These are phyloP conservation scores for Papilionanthe hybrid DNA, from an alignment of 116 monocot species.

Conservation along the genomic window DNA sequence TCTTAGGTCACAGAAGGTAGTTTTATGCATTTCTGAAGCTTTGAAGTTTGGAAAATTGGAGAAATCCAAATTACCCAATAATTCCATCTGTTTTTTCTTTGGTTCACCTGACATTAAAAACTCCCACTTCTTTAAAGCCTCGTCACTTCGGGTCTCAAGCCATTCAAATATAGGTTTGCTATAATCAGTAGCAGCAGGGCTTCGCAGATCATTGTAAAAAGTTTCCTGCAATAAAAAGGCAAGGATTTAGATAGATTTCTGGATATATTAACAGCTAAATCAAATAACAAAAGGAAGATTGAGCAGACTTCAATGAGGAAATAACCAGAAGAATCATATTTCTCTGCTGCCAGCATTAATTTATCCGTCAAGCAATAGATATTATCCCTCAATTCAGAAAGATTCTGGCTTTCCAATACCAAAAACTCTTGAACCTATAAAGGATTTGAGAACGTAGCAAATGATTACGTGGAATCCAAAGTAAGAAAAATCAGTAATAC, in stretches of 20 bases:
- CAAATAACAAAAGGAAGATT: background rate
- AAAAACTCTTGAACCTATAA: slow-evolving; percentile 84
- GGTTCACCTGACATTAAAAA: slow-evolving; percentile 59
- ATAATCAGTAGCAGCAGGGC: slow-evolving; percentile 63
- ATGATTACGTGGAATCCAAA: background rate
- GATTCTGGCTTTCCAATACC: slow-evolving; percentile 65
- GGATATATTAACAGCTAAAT: background rate
- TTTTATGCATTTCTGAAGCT: slow-evolving; percentile 63
- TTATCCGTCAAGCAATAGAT: slow-evolving; percentile 81
- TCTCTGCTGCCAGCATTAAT: slow-evolving; percentile 57
- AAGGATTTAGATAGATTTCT: background rate
- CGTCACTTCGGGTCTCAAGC: slow-evolving; percentile 53
- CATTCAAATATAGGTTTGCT: slow-evolving; percentile 75
- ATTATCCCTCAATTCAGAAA: slow-evolving; percentile 75
- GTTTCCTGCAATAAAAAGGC: slow-evolving; percentile 40
- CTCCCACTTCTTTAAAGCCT: slow-evolving; percentile 79
- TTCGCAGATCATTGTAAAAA: slow-evolving; percentile 76
- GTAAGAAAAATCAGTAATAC: background rate
- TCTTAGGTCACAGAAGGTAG: slow-evolving; percentile 56
- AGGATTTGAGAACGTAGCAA: background rate
- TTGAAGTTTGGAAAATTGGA: slow-evolving; percentile 55
- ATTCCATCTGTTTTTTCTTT: slow-evolving; percentile 59
- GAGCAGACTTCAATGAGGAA: slow-evolving; percentile 75
- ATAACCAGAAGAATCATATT: slow-evolving; percentile 77
- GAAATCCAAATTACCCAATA: slow-evolving; percentile 48